These are phyloP conservation scores for Suillus ampliporus DNA, from an alignment of 768 basidiomycete genomes.

Conservation along the genomic window DNA sequence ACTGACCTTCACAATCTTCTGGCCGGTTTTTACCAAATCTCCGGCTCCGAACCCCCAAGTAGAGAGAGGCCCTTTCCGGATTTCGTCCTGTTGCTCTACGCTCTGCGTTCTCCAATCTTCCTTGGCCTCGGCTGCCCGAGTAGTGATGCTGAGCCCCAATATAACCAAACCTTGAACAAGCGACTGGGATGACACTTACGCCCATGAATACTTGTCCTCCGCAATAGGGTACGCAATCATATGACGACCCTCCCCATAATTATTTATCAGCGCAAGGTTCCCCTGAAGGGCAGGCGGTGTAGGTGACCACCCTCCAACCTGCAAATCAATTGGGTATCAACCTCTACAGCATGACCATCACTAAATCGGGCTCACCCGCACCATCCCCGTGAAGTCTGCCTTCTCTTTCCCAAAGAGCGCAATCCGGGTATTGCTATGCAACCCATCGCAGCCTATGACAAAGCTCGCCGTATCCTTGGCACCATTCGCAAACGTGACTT, in stretches of 20 bases:
- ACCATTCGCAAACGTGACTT: constrained; percentile 43
- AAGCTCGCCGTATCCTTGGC: constrained; percentile 41
- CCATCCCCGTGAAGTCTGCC: constrained; percentile 43
- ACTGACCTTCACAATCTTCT: constrained; percentile 25
- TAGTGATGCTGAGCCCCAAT: constrained; percentile 4
- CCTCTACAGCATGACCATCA: neutral
- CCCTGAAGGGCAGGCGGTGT: constrained; percentile 22
- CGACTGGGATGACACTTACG: constrained; percentile 30
- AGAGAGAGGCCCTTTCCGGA: constrained; percentile 24
- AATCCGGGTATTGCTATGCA: constrained; percentile 46
- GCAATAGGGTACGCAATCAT: constrained; percentile 43
- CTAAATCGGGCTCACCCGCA: constrained; percentile 36
- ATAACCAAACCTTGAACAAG: neutral
- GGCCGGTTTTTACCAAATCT: constrained; percentile 20
- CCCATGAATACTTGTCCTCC: constrained; percentile 42
- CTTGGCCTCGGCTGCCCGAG: constrained; percentile 40
- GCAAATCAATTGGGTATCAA: neutral
- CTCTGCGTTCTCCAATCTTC: constrained; percentile 50
- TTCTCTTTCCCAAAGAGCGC: constrained; percentile 44
- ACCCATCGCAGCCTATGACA: constrained; percentile 50
- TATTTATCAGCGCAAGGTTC: constrained; percentile 36
- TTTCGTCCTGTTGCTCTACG: constrained; percentile 24
- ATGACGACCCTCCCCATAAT: constrained; percentile 44
- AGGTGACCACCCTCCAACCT: constrained; percentile 44
- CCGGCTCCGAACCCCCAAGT: constrained; percentile 24